Evolutionary conservation across 768 basidiomycete species (phyloP).

Genomic region (Auriscalpium microsporum): DNA sequence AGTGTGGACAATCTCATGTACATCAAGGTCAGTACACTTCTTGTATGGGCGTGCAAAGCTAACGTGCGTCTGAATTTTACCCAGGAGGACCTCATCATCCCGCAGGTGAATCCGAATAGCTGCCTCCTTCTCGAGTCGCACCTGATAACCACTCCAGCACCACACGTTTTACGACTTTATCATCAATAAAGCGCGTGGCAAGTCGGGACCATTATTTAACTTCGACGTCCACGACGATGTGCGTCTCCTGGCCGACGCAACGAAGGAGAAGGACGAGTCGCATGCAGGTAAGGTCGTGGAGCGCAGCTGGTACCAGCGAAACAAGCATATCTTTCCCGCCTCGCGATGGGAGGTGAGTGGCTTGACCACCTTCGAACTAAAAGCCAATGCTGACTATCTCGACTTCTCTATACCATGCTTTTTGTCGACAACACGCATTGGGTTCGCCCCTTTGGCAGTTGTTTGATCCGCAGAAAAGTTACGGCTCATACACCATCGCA

Average conservation of each 20-base stretch:
- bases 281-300: conserved; percentile 99
- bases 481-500: conserved; percentile 84
- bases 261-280: conserved; percentile 95
- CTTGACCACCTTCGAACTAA: background rate
- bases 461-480: conserved; percentile 90
- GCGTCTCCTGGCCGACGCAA: conserved; percentile 87
- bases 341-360: conserved; percentile 88
- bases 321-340: conserved; percentile 97
- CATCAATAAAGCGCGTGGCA: conserved; percentile 95
- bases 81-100: conserved; percentile 95
- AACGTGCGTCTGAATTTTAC: conserved; percentile 2
- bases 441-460: conserved; percentile 36
- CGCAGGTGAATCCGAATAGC: conserved; percentile 54
- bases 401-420: background rate
- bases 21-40: conserved; percentile 60
- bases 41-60: background rate
- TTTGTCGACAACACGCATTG: background rate
- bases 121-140: too few relatives aligned
- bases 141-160: conserved; percentile 44
- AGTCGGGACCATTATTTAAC: conserved; percentile 95
- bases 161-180: conserved; percentile 99
- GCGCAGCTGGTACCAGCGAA: conserved; percentile 88
- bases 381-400: background rate
- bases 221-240: conserved; percentile 99
- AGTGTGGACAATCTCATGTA: conserved; percentile 98